A percentile compares a stretch with the other conserved stretches of the same genome.
Conservation (phyloP, 495 filamentous ascomycete species). For the Baudoinia panamericana region DNA sequence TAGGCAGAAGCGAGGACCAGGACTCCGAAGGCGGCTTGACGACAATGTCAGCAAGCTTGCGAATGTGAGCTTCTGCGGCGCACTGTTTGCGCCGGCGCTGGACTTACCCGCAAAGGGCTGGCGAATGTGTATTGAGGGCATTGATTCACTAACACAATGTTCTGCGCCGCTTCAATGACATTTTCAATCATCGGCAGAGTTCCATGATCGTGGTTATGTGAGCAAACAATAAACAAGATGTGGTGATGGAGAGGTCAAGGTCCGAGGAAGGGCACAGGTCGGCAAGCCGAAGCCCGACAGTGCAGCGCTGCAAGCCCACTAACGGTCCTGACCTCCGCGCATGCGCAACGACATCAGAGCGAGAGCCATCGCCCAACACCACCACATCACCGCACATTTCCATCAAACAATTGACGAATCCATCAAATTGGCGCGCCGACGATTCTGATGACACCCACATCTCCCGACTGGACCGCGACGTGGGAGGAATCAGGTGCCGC, state of each 20-base stretch:
- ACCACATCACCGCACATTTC: constrained; percentile 1
- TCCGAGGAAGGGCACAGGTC: too few species aligned
- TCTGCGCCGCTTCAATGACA: too few species aligned
- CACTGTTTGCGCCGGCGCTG: not conserved
- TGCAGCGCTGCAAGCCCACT: too few species aligned
- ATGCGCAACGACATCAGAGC: too few species aligned
- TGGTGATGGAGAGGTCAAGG: too few species aligned
- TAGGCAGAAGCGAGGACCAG: constrained; percentile 66
- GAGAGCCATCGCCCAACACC: not conserved
- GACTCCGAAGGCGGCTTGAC: constrained; percentile 58
- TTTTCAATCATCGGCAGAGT: too few species aligned
- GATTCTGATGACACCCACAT: constrained; percentile 18
- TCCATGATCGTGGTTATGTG: too few species aligned
- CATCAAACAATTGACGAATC: constrained; percentile 23
- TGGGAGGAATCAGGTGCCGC: too few species aligned
- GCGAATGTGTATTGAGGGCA: constrained; percentile 22
- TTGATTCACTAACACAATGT: too few species aligned
- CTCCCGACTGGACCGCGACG: constrained; percentile 1
- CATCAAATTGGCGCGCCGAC: constrained; percentile 8
- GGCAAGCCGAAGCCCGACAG: too few species aligned
- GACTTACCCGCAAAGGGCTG: constrained; percentile 22
- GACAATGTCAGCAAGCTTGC: not conserved
- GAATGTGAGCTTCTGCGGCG: not conserved
- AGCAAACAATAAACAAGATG: too few species aligned
- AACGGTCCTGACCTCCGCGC: too few species aligned